Evolutionary conservation across 495 filamentous ascomycete species (phyloP).

Genomic region (Hyphodiscus hymeniophilus): DNA sequence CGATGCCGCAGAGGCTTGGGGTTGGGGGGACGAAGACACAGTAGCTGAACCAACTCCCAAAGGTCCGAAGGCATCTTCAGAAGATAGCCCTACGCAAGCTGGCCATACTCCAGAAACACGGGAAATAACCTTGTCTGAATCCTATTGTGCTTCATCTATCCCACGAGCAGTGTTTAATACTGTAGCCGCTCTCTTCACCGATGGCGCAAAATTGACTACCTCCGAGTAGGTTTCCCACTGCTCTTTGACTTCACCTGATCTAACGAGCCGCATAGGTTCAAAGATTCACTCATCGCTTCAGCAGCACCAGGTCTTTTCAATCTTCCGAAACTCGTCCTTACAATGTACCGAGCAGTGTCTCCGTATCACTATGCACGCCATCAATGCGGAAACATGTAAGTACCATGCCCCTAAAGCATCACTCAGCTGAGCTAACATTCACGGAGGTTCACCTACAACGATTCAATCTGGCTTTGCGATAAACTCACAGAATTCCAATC

Average conservation of each 20-base stretch:
- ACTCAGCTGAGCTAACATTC: neutral
- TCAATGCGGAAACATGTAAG: conserved; percentile 66
- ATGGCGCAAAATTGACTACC: conserved; percentile 54
- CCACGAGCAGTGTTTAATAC: conserved; percentile 68
- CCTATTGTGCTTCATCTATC: conserved; percentile 78
- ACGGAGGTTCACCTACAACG: conserved; percentile 78
- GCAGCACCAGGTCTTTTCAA: conserved; percentile 69
- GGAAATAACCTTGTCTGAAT: conserved; percentile 74
- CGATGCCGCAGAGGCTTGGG: conserved; percentile 45
- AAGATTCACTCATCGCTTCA: conserved; percentile 47
- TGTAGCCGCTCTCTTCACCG: conserved; percentile 58
- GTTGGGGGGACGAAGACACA: conserved; percentile 46
- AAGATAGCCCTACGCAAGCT: neutral
- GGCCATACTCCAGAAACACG: conserved; percentile 1
- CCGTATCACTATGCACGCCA: conserved; percentile 66
- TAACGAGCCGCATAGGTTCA: conserved; percentile 20
- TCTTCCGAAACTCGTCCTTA: conserved; percentile 75
- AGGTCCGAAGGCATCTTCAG: neutral
- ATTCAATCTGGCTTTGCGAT: conserved; percentile 70
- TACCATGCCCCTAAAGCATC: neutral
- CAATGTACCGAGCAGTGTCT: conserved; percentile 84
- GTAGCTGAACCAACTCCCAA: conserved; percentile 9
- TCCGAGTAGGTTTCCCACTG: conserved; percentile 37
- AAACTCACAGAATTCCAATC: conserved; percentile 52
- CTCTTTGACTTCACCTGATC: neutral